phyloP scores from a whole-genome alignment of 192 early-diverging fungal genomes.

The Phycomyces blakesleeanus region DNA sequence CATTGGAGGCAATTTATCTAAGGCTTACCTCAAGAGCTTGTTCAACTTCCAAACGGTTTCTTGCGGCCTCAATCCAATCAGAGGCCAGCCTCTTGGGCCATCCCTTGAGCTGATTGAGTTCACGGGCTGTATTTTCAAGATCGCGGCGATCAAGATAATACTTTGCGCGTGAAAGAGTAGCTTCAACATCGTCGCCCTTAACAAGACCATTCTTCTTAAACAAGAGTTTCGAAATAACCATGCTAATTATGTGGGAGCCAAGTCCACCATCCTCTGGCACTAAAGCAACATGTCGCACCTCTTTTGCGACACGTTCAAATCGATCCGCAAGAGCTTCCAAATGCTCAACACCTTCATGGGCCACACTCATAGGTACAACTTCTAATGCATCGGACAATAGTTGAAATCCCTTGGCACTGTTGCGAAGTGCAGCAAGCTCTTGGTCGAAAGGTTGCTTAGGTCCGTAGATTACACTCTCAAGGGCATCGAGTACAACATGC shows the following conservation, averaged over 20 bases:
- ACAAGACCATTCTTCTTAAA: conserved; percentile 81
- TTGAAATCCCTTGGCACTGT: conserved; percentile 25
- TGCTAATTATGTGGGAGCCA: conserved; percentile 69
- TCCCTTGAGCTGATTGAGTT: conserved; percentile 85
- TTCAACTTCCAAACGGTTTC: conserved; percentile 76
- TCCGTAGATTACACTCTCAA: too few relatives aligned
- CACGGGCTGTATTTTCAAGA: conserved; percentile 77
- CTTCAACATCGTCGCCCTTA: conserved; percentile 76
- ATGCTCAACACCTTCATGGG: conserved; percentile 58
- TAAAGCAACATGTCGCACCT: conserved; percentile 72
- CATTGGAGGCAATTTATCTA: background rate
- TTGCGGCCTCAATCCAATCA: conserved; percentile 82
- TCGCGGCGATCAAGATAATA: conserved; percentile 69
- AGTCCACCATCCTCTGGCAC: conserved; percentile 82
- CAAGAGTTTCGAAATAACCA: conserved; percentile 66
- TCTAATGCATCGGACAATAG: conserved; percentile 57
- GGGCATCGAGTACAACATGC: too few relatives aligned
- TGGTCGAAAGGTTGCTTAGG: conserved; percentile 57
- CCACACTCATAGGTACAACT: conserved; percentile 48
- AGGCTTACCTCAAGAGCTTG: conserved; percentile 71
- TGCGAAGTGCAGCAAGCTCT: conserved; percentile 58
- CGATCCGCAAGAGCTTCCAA: conserved; percentile 57
- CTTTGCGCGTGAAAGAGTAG: conserved; percentile 70
- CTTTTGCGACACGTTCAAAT: conserved; percentile 61
- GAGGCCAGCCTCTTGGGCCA: conserved; percentile 80